Base-by-base conservation (phyloP, 2,329 filamentous ascomycete species). In the Colletotrichum magnum region DNA sequence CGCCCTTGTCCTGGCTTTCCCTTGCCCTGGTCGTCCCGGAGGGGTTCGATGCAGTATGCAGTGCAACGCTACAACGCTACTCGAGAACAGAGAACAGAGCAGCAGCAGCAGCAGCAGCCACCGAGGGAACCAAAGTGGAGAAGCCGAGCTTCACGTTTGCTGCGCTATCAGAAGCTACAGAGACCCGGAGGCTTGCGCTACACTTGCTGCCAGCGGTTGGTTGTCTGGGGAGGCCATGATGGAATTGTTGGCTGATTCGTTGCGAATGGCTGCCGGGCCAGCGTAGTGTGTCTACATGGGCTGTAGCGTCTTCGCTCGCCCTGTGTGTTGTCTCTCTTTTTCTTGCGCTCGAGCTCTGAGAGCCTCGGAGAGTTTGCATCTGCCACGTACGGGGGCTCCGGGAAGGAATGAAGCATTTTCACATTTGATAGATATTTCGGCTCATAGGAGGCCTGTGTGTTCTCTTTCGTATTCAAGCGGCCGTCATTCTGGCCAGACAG, bases 21-120 rank as follows among this genome's bases (percentile, higher is more conserved):
- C 65, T 60, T 66, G 66, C 60, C 66, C 62, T 60, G 41, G 48
- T 53, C 65, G 32, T 39, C 43, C 54, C 66, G 66, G 66, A 57
- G 66, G 61, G 62, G 66, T 57, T 69, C 62, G 50, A 69, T 52
- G 66, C 62, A 69, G 43, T 66, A 69, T 52, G 66, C 62, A 69
- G 51, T 66, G 66, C 13, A 52, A 66, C 62, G 26, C 62, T 66
- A 69, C 21, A 24, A 24, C 51, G 32, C 60, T 54, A 36, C 10
- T 36, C 10, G 32, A 24, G 21, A 24, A 24, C 3, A 24, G 21
- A 24, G 21, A 24, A 4, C 21, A 24, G 21, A 24, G 21, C 21
- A 24, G 21, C 18, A 18, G 18, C 18, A 24, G 21, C 21, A 36
- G 32, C 32, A 68, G 54, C 18, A 69, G 54, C 58, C 32, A 53